These are phyloP conservation scores for Colletotrichum trifolii DNA, from an alignment of 2,329 filamentous ascomycete species.

Conservation along the genomic window DNA sequence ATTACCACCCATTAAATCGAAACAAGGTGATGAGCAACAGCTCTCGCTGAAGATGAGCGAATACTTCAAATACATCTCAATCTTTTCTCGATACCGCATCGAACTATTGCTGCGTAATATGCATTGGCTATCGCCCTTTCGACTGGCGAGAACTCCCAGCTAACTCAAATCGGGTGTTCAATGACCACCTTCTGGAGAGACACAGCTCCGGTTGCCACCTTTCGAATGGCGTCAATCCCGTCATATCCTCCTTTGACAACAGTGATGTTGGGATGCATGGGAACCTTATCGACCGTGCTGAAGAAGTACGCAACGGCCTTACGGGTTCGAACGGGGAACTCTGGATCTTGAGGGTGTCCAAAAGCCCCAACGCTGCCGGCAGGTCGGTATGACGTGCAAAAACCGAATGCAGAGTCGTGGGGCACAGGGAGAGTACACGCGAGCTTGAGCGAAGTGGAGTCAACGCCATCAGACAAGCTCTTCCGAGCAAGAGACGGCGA, in stretches of 20 bases:
- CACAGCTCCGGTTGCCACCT: slow-evolving; percentile 4
- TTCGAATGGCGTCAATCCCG: slow-evolving; percentile 11
- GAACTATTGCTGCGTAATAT: too few relatives aligned
- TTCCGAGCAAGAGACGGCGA: slow-evolving; percentile 2
- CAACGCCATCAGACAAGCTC: background rate
- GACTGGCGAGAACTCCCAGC: background rate
- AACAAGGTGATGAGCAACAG: too few relatives aligned
- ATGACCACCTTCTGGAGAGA: slow-evolving; percentile 19
- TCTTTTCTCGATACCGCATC: too few relatives aligned
- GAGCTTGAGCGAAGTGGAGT: background rate
- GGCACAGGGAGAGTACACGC: slow-evolving; percentile 14
- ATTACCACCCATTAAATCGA: too few relatives aligned
- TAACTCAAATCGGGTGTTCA: slow-evolving; percentile 11
- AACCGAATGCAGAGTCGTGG: slow-evolving; percentile 1
- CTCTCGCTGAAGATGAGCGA: too few relatives aligned
- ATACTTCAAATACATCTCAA: too few relatives aligned
- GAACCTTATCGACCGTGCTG: background rate
- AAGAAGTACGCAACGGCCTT: slow-evolving; percentile 7
- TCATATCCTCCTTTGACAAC: slow-evolving; percentile 8
- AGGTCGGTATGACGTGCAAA: slow-evolving; percentile 16
- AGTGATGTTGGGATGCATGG: slow-evolving; percentile 15
- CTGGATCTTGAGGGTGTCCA: slow-evolving; percentile 14
- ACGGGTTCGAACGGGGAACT: slow-evolving; percentile 7
- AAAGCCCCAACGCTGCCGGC: background rate
- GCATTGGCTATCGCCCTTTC: background rate